Percentiles rank a stretch among this genome's conserved stretches.
These are phyloP conservation scores for Fraxinus floribunda DNA, from an alignment of 305 asterid genomes.

Conservation along the genomic window DNA sequence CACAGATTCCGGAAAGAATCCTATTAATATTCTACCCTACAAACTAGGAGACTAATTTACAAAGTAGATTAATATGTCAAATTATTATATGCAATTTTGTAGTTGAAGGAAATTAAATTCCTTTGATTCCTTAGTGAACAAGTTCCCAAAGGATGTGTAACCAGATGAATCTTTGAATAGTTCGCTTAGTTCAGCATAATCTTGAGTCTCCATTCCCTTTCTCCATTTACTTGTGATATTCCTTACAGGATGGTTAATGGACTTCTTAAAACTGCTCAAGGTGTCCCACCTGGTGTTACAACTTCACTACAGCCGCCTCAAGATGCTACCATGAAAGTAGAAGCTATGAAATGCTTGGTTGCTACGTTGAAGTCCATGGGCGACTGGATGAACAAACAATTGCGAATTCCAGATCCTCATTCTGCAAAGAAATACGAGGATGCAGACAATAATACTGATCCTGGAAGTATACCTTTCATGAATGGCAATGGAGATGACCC, in stretches of 20 bases:
- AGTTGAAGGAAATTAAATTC: constrained; percentile 1
- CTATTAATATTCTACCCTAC: background rate
- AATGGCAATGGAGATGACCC: constrained; percentile 81
- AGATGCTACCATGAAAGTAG: constrained; percentile 81
- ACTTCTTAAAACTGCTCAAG: constrained; percentile 99
- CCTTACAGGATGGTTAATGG: constrained; percentile 91
- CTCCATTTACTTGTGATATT: constrained; percentile 23
- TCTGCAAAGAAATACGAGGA: constrained; percentile 61
- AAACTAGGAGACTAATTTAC: background rate
- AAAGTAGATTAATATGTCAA: background rate
- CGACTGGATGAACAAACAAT: constrained; percentile 97
- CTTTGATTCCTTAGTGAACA: background rate
- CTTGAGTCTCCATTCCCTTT: constrained; percentile 17
- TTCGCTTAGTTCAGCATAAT: constrained; percentile 16
- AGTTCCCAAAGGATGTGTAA: background rate
- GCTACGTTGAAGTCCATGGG: constrained; percentile 90
- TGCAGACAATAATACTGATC: constrained; percentile 58
- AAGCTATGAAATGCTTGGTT: constrained; percentile 94
- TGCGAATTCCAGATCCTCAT: constrained; percentile 84
- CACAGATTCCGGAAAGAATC: background rate
- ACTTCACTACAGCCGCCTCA: constrained; percentile 86
- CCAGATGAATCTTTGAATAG: background rate
- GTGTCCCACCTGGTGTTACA: constrained; percentile 85
- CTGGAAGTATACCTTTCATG: constrained; percentile 49
- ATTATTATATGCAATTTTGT: background rate